phyloP scores from a whole-genome alignment of 2,329 filamentous ascomycete genomes.

The Drechslerella dactyloides region DNA sequence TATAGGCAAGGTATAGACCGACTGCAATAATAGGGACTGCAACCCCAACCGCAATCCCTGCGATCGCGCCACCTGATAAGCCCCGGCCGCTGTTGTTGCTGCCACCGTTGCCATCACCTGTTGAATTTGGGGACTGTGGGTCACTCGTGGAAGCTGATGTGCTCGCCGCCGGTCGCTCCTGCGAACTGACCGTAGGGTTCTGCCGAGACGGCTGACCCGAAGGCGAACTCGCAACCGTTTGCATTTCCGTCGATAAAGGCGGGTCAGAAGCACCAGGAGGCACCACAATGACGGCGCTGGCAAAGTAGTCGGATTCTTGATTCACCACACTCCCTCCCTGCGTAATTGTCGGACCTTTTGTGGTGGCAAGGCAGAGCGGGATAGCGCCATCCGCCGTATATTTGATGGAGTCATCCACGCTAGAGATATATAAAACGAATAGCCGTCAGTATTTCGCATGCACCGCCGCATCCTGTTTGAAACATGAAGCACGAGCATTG shows the following conservation, averaged over 20 bases:
- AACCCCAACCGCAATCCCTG: conserved; percentile 28
- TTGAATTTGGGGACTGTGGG: conserved; percentile 1
- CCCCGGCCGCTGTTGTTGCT: neutral
- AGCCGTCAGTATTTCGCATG: neutral
- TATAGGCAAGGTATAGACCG: conserved; percentile 25
- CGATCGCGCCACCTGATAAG: conserved; percentile 30
- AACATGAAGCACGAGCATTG: neutral
- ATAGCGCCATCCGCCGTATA: conserved; percentile 27
- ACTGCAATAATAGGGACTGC: conserved; percentile 18
- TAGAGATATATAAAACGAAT: neutral
- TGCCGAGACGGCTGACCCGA: neutral
- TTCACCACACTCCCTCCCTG: conserved; percentile 25
- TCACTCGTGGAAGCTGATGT: neutral
- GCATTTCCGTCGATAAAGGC: conserved; percentile 1
- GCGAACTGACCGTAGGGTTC: neutral
- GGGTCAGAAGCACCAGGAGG: conserved; percentile 6
- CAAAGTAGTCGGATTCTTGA: conserved; percentile 36
- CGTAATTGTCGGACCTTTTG: conserved; percentile 30
- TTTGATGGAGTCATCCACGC: conserved; percentile 12
- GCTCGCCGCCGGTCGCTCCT: neutral
- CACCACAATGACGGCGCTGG: conserved; percentile 25
- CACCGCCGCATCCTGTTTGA: neutral
- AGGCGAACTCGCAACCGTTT: neutral
- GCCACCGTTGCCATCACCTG: too few species aligned
- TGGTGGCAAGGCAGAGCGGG: conserved; percentile 30